Evolutionary conservation across 306 rosid genomes (phyloP), one percentile per base, ranked within the genome.

Genomic region (Canavalia gladiata): DNA sequence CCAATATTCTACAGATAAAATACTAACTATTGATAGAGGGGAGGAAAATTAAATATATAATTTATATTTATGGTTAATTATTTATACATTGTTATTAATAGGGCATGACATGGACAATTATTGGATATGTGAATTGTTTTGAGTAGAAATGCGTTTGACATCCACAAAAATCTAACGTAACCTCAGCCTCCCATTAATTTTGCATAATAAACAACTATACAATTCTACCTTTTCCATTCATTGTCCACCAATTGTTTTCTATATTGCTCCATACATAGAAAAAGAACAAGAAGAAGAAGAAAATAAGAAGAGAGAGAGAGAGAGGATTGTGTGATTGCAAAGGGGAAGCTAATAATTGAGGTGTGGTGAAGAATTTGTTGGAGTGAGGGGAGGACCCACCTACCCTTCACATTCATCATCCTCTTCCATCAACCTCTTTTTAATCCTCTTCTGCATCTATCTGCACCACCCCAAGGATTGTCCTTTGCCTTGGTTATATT

Each of bases 361-460:
- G 80, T 79, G 82, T 76, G 86, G 87, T 76, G 90, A 85, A 85
- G 89, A 86, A 50, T 87, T 65, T 85, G 80, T 81, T 75, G 88
- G 70, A 45, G 88, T 65, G 86, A 68, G 80, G 85, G 84, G 75
- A 71, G 81, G 86, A 3, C 87, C 81, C 82, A 86, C 84, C 82
- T 79, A 51, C 82, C 80, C 85, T 82, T 87, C 90, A 77, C 85
- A 45, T 76, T 83, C 86, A 83, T 77, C 81, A 83, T 42, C 35
- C 18, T 88, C 92, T 81, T 88, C 89, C 89, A 80, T 77, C 86
- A 87, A 63, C 63, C 65, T 81, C 8, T 42, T 42, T 67, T 75
- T 76, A 37, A 73, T 87, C 84, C 18, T 86, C 78, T 78, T 41
- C 80, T 51, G 45, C 73, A 49, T 47, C 42, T 9, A 5, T 42